These are phyloP conservation scores for Xylariaceae sp. DNA, from an alignment of 2,329 filamentous ascomycete species.

Conservation along the genomic window DNA sequence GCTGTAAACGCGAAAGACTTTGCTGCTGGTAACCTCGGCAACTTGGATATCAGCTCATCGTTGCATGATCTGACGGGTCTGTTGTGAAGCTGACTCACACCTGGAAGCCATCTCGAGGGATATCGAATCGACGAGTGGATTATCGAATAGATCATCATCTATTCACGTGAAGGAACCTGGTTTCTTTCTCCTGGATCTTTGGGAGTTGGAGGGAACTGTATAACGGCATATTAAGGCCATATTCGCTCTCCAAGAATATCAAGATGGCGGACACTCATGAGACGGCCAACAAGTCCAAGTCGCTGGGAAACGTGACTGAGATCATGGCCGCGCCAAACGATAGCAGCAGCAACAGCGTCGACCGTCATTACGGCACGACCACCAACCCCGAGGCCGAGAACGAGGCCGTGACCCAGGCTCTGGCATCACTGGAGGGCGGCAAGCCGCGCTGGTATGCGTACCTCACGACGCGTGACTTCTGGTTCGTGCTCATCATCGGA, in stretches of 20 bases:
- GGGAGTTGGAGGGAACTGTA: background rate
- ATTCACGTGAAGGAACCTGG: background rate
- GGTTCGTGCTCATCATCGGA: constrained; percentile 72
- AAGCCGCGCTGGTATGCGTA: constrained; percentile 64
- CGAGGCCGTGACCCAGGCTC: constrained; percentile 44
- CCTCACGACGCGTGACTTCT: constrained; percentile 80
- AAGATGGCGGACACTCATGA: constrained; percentile 30
- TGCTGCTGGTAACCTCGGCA: background rate
- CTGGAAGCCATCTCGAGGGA: background rate
- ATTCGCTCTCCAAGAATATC: constrained; percentile 9
- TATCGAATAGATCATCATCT: background rate
- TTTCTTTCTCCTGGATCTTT: no score
- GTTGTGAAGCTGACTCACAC: background rate
- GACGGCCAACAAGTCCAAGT: constrained; percentile 19
- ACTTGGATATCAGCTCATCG: background rate
- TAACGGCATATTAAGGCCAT: no score
- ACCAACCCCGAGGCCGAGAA: constrained; percentile 18
- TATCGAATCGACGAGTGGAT: background rate
- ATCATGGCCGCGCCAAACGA: constrained; percentile 21
- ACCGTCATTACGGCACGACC: constrained; percentile 7
- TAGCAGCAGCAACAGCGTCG: constrained; percentile 18
- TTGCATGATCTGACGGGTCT: background rate
- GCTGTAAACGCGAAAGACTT: constrained; percentile 52
- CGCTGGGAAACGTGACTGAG: constrained; percentile 26
- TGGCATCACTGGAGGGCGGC: constrained; percentile 50